Base-by-base conservation (phyloP, 2,329 filamentous ascomycete species). In the Claviceps paspali region DNA sequence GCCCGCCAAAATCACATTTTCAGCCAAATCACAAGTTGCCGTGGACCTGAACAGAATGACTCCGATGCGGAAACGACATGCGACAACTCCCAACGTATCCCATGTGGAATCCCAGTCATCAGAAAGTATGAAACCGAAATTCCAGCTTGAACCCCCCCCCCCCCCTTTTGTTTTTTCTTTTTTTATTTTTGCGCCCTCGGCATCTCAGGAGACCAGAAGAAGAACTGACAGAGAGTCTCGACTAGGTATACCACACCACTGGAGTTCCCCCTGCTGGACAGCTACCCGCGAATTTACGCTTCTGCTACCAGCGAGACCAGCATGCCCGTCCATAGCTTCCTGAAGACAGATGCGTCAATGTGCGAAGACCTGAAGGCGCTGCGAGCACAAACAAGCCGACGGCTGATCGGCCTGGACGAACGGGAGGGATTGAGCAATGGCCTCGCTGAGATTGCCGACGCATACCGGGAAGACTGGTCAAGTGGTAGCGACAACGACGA, bases 401-500 rank as follows among this genome's bases (percentile, higher is more conserved):
- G 77, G 43, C 67, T 73, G 9, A 65, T 87, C 12, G 65, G 67
- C 0, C 49, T 88, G 3, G 84, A 92, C 41, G 87, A 96, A 51
- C 71, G 88, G 29, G 91, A 98, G 58, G 66, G 67, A 2, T 64
- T 96, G n/a, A 73, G 76, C 32, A 91, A 93, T 51, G 77, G 81
- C 10, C 64, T 98, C 28, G 76, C 81, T 18, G 79, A 82, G 41
- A 77, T 96, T 49, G 79, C 81, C 1, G 87, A 94, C 51, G 82
- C 82, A 41, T 96, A 95, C 54, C 77, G 84, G 47, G 83, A 91
- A 43, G 85, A 85, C 2, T 94, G 84, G 82, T 77, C 76, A 10
- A 85, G 80, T 49, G 84, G 77, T 18, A 79, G 74, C 40, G 81
- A 83, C 47, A 68, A 76, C 7, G 78, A 74, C 15, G 76, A 84